Evolutionary conservation across 179 eudicot genomes (phyloP).

Genomic region (Pouteria campechiana): DNA sequence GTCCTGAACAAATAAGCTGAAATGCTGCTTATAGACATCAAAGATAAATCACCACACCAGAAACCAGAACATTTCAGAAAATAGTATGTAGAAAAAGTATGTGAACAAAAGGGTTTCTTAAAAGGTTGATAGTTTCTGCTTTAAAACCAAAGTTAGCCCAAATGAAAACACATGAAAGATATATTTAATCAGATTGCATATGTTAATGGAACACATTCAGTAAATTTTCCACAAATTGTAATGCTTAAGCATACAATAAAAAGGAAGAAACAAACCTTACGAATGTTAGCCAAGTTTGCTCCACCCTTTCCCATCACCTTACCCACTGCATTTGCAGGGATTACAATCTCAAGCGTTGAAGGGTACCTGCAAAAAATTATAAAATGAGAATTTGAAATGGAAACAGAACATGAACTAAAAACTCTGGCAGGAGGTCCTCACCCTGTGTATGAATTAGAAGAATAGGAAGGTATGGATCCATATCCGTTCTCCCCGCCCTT

Average conservation of each 20-base stretch:
- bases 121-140: no score
- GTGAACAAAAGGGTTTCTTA: no score
- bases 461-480: slow-evolving; percentile 60
- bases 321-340: slow-evolving; percentile 72
- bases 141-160: no score
- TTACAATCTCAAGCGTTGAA: slow-evolving; percentile 60
- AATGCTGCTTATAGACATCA: no score
- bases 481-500: slow-evolving; percentile 59
- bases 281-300: slow-evolving; percentile 68
- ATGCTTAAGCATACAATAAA: background rate
- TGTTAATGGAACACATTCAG: no score
- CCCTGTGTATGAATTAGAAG: slow-evolving; percentile 72
- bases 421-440: slow-evolving; percentile 15
- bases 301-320: slow-evolving; percentile 90
- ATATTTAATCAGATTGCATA: no score
- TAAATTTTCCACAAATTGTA: no score
- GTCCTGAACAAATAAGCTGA: no score
- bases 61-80: no score
- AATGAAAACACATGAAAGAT: no score
- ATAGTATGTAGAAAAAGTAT: no score
- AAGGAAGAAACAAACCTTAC: slow-evolving; percentile 38
- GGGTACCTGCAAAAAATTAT: slow-evolving; percentile 5
- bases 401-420: background rate
- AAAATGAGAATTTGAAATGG: background rate
- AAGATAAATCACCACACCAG: no score